A percentile compares a stretch with the other conserved stretches of the same genome.
Conservation (phyloP, 129 eudicot species). For the Logfia minima region DNA sequence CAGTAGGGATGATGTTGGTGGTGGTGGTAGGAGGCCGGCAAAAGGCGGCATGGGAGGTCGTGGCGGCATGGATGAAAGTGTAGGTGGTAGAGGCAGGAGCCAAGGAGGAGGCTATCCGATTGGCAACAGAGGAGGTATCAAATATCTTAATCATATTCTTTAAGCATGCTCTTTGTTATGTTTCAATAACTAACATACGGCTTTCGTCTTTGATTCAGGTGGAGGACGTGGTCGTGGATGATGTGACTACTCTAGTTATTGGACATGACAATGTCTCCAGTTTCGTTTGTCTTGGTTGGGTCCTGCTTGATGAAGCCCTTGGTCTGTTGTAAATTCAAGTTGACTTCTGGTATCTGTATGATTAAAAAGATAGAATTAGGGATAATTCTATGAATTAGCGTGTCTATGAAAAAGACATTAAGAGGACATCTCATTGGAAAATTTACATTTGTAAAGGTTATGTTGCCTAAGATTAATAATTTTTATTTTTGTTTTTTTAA, state of each 20-base stretch:
- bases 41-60: slow-evolving; percentile 49
- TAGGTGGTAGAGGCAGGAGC: slow-evolving; percentile 48
- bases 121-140: slow-evolving; percentile 45
- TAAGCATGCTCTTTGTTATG: not conserved
- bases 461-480: not conserved
- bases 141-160: not conserved
- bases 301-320: not conserved
- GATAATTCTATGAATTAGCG: not conserved
- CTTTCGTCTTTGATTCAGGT: slow-evolving; percentile 31
- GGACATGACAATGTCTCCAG: too few species aligned
- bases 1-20: slow-evolving; percentile 31
- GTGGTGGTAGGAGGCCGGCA: slow-evolving; percentile 48
- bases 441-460: not conserved
- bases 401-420: not conserved
- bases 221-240: slow-evolving; percentile 57
- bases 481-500: too few species aligned
- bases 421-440: not conserved
- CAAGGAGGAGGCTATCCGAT: slow-evolving; percentile 40
- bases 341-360: not conserved
- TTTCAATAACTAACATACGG: not conserved
- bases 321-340: not conserved
- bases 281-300: not conserved
- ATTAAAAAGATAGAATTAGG: not conserved
- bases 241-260: not conserved
- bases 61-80: slow-evolving; percentile 42